These are phyloP conservation scores for Leccinum longicurvipes DNA, from an alignment of 768 basidiomycete genomes.

Conservation along the genomic window DNA sequence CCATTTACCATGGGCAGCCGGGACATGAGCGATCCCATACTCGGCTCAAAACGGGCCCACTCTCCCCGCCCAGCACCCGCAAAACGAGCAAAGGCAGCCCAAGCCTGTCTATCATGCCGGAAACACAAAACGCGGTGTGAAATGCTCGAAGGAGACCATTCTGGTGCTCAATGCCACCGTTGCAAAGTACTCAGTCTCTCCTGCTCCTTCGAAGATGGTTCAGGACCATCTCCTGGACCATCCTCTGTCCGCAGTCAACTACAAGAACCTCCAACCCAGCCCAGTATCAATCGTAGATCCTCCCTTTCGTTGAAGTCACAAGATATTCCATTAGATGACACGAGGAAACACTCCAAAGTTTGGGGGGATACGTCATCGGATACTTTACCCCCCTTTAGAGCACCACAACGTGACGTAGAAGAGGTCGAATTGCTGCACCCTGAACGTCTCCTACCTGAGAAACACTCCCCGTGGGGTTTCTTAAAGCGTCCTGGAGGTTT, in stretches of 20 bases:
- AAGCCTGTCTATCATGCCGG: slow-evolving; percentile 46
- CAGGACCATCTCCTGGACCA: slow-evolving; percentile 13
- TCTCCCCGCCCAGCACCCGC: slow-evolving; percentile 30
- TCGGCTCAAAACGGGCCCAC: slow-evolving; percentile 30
- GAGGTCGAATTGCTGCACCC: slow-evolving; percentile 33
- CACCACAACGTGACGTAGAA: slow-evolving; percentile 16
- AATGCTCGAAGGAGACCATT: slow-evolving; percentile 40
- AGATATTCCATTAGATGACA: slow-evolving; percentile 20
- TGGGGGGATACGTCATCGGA: slow-evolving; percentile 20
- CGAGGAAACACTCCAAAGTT: slow-evolving; percentile 16
- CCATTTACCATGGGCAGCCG: slow-evolving; percentile 18
- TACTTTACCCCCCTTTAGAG: slow-evolving; percentile 17
- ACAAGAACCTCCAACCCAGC: slow-evolving; percentile 19
- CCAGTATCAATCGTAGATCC: slow-evolving; percentile 23
- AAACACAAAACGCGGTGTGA: slow-evolving; percentile 50
- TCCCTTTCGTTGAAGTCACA: slow-evolving; percentile 19
- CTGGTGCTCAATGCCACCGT: slow-evolving; percentile 42
- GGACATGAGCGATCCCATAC: slow-evolving; percentile 18
- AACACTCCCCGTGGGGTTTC: slow-evolving; percentile 38
- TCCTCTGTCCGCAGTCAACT: slow-evolving; percentile 20
- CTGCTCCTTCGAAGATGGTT: slow-evolving; percentile 43
- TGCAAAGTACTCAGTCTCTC: slow-evolving; percentile 46
- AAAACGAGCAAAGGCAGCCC: slow-evolving; percentile 42
- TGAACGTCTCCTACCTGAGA: slow-evolving; percentile 36
- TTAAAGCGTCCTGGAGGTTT: slow-evolving; percentile 36